Evolutionary conservation across 768 basidiomycete species (phyloP), one percentile per base, ranked within the genome.

Genomic region (Lactarius hatsudake): DNA sequence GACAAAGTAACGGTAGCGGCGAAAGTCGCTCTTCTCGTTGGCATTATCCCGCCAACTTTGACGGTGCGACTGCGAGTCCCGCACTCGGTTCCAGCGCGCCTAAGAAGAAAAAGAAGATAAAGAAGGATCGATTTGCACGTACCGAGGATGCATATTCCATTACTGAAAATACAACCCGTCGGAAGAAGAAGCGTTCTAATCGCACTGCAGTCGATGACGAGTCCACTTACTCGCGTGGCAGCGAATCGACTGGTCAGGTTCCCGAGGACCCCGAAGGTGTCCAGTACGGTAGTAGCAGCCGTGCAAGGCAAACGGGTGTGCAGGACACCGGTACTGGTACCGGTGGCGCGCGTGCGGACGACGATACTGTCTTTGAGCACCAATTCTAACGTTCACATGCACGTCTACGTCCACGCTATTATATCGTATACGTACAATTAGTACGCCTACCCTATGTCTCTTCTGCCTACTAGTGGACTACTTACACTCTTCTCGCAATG

Each of bases 261-360:
- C 90, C 91, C 4, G 91, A 93, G 78, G 89, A 90, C 70, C 75
- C 90, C 9, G 87, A 87, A 69, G 87, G 89, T 42, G 86, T 83
- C n/a, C 78, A 84, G 26, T 91, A 91, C 72, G 86, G 45, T 48
- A 45, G 82, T 20, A 30, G 30, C 6, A 58, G 58, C 8, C 28
- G 10, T 53, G 51, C 86, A 97, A 59, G 95, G 98, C 74, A 95
- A 96, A 91, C 89, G 75, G 61, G n/a, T 13, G 55, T 30, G 20
- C 61, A 67, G 12, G 93, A 91, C 81, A 97, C 97, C 80, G 98
- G 23, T 53, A 10, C 51, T 26, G 51, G 48, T 51, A 5, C 48
- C 12, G 23, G 98, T 80, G 95, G 96, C 76, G 96, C 96, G 71
- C 96, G 96, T 86, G 96, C 96, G 61, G 97, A 97, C 79, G 96